These are phyloP conservation scores for Allantophomopsis lycopodina DNA, from an alignment of 2,329 filamentous ascomycete species.

Conservation along the genomic window DNA sequence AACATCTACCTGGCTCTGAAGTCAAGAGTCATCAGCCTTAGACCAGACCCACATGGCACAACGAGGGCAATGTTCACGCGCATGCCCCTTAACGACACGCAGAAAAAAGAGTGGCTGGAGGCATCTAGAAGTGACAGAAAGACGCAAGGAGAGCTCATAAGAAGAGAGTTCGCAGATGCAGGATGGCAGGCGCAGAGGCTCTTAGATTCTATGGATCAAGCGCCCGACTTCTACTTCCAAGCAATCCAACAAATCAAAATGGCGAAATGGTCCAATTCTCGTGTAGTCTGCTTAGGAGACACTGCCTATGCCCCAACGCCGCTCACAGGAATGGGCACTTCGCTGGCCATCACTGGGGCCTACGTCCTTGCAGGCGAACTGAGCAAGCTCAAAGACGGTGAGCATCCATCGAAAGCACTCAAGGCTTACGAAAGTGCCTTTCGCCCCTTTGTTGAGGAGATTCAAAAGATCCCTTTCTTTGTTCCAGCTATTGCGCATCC, in stretches of 20 bases:
- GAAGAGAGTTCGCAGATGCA: slow-evolving; percentile 24
- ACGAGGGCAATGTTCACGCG: slow-evolving; percentile 23
- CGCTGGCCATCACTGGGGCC: slow-evolving; percentile 30
- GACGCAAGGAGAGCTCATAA: slow-evolving; percentile 17
- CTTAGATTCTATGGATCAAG: slow-evolving; percentile 22
- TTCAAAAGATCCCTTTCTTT: slow-evolving; percentile 18
- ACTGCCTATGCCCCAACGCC: slow-evolving; percentile 28
- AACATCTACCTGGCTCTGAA: slow-evolving; percentile 22
- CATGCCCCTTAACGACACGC: slow-evolving; percentile 3
- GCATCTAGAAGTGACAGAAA: slow-evolving; percentile 2
- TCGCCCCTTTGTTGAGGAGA: slow-evolving; percentile 26
- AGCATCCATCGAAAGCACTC: slow-evolving; percentile 19
- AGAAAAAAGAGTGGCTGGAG: slow-evolving; percentile 5
- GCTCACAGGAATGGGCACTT: slow-evolving; percentile 36
- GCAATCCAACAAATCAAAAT: slow-evolving; percentile 27
- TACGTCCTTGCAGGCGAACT: slow-evolving; percentile 44
- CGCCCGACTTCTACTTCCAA: slow-evolving; percentile 27
- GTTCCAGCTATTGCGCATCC: too few relatives aligned
- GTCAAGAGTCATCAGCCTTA: slow-evolving; percentile 23
- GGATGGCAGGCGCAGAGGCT: slow-evolving; percentile 29
- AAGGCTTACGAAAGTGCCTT: slow-evolving; percentile 28
- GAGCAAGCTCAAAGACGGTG: slow-evolving; percentile 6
- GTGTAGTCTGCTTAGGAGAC: slow-evolving; percentile 33
- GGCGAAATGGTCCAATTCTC: slow-evolving; percentile 24
- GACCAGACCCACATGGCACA: slow-evolving; percentile 22